phyloP scores from a whole-genome alignment of 2,329 filamentous ascomycete genomes.

The Tolypocladium ovalisporum region DNA sequence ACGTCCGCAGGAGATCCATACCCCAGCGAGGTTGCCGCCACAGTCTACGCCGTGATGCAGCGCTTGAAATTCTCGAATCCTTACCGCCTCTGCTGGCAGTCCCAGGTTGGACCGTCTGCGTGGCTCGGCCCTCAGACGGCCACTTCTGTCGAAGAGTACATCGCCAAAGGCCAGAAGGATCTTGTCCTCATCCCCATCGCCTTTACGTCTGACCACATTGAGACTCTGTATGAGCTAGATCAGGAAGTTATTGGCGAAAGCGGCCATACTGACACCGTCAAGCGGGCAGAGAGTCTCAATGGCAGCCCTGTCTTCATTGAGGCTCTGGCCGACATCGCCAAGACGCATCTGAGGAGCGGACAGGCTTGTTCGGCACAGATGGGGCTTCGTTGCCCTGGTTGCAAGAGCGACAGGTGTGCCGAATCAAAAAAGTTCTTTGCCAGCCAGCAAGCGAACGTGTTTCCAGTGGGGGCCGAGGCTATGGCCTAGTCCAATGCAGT shows the following conservation, averaged over 20 bases:
- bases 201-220: constrained; percentile 98
- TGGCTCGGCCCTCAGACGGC: constrained; percentile 95
- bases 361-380: constrained; percentile 68
- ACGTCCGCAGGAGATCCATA: constrained; percentile 69
- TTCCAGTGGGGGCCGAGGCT: constrained; percentile 2
- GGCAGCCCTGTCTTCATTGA: constrained; percentile 84
- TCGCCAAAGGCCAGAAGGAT: constrained; percentile 85
- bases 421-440: constrained; percentile 64
- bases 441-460: constrained; percentile 20
- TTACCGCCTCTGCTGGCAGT: constrained; percentile 95
- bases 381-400: constrained; percentile 84
- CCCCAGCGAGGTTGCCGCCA: constrained; percentile 88
- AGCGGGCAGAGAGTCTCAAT: constrained; percentile 85
- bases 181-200: constrained; percentile 88
- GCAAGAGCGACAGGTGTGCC: constrained; percentile 77
- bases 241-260: constrained; percentile 89
- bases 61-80: constrained; percentile 78
- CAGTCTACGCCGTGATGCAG: constrained; percentile 94
- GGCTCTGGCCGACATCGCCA: constrained; percentile 79
- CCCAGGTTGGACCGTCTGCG: constrained; percentile 87
- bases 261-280: constrained; percentile 66
- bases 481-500: neutral
- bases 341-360: constrained; percentile 63
- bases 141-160: constrained; percentile 76
- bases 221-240: constrained; percentile 91